Conservation (phyloP, 805 yeast species). For the Sugiyamaella smithiae region DNA sequence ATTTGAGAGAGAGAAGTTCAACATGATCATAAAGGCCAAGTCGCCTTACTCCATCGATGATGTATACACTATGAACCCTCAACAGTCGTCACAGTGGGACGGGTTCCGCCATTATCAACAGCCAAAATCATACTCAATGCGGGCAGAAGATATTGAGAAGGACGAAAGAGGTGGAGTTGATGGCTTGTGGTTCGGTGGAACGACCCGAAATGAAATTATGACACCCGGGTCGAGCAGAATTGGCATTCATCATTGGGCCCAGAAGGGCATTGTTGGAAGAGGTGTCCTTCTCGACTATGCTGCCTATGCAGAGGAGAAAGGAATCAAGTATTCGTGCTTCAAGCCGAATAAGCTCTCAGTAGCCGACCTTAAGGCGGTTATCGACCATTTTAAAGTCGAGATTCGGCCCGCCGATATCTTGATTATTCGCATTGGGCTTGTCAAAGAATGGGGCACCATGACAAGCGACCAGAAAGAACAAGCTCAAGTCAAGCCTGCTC, state of each 20-base stretch:
- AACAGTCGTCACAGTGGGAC: slow-evolving; percentile 36
- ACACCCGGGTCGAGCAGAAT: slow-evolving; percentile 18
- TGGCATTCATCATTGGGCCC: slow-evolving; percentile 29
- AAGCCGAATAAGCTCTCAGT: slow-evolving; percentile 27
- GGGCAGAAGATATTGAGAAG: slow-evolving; percentile 4
- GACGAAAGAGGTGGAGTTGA: slow-evolving; percentile 15
- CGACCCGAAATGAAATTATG: slow-evolving; percentile 24
- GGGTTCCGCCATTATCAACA: slow-evolving; percentile 34
- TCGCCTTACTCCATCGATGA: slow-evolving; percentile 28
- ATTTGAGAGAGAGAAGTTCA: slow-evolving; percentile 18
- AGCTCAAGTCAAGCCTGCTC: slow-evolving; percentile 6
- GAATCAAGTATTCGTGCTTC: slow-evolving; percentile 31
- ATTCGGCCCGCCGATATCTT: slow-evolving; percentile 34
- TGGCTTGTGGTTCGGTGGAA: slow-evolving; percentile 25
- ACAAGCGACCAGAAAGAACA: slow-evolving; percentile 15
- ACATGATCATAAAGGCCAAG: neutral
- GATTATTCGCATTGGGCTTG: slow-evolving; percentile 34
- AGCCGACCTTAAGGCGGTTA: slow-evolving; percentile 26
- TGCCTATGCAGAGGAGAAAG: slow-evolving; percentile 29
- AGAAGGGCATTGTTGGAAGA: slow-evolving; percentile 35
- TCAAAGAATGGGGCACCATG: slow-evolving; percentile 27
- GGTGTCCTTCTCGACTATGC: slow-evolving; percentile 37
- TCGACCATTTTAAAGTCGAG: slow-evolving; percentile 26
- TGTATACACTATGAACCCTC: slow-evolving; percentile 32
- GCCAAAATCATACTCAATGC: slow-evolving; percentile 9